phyloP scores from a whole-genome alignment of 148 eudicot genomes.

The Rhododendron griersonianum region DNA sequence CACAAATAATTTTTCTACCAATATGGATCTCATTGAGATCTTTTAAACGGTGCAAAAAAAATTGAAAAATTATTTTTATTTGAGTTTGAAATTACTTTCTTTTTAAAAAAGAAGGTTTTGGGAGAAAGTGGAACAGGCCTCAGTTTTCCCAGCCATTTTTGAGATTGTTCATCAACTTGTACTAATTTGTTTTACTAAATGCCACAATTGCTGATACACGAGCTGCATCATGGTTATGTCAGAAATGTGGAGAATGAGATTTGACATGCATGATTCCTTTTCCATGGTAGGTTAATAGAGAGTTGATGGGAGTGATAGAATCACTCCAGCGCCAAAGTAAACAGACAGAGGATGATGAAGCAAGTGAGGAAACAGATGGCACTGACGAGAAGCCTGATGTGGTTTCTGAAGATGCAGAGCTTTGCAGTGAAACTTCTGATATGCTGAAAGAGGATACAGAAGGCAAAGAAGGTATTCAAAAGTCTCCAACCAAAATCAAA shows the following conservation, averaged over 20 bases:
- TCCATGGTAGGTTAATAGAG: constrained; percentile 63
- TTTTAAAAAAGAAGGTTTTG: too few relatives aligned
- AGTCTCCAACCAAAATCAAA: constrained; percentile 14
- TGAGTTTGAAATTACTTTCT: too few relatives aligned
- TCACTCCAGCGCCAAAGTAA: constrained; percentile 47
- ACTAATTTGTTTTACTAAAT: neutral
- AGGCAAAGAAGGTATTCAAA: constrained; percentile 5
- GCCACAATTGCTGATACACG: neutral
- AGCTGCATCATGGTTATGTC: neutral
- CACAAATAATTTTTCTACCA: too few relatives aligned
- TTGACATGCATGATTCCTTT: neutral
- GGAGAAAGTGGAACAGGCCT: too few relatives aligned
- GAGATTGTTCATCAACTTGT: neutral
- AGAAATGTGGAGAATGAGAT: neutral
- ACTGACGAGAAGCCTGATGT: constrained; percentile 13
- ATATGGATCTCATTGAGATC: too few relatives aligned
- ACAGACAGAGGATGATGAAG: constrained; percentile 39
- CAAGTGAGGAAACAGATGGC: constrained; percentile 23
- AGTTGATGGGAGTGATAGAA: constrained; percentile 71
- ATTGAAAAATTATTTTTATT: too few relatives aligned
- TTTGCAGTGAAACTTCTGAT: constrained; percentile 9
- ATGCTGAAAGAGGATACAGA: constrained; percentile 7
- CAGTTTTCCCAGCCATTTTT: neutral
- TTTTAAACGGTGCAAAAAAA: too few relatives aligned
- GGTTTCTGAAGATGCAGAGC: constrained; percentile 15